Evolutionary conservation across 1,284 basidiomycete species (phyloP).

Genomic region (Cystobasidium sp.): DNA sequence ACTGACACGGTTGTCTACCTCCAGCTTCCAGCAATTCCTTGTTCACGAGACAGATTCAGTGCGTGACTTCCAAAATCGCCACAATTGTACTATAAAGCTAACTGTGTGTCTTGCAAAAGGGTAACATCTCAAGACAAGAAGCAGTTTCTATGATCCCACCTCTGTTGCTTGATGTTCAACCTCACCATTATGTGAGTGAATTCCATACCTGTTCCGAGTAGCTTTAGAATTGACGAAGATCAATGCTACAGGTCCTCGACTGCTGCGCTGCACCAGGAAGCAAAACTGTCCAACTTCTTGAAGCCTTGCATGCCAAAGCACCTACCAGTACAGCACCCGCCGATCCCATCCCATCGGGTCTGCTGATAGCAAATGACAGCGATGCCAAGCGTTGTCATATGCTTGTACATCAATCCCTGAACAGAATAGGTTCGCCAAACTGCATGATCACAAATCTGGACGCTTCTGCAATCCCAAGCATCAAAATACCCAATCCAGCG

Average conservation of each 20-base stretch:
- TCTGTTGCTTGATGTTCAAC: constrained; percentile 89
- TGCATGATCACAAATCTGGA: constrained; percentile 96
- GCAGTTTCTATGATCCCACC: constrained; percentile 99
- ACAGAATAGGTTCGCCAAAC: constrained; percentile 87
- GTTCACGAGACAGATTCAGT: constrained; percentile 98
- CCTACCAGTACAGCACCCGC: constrained; percentile 63
- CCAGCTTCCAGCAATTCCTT: constrained; percentile 86
- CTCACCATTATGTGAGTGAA: constrained; percentile 72
- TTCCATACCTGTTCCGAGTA: constrained; percentile 12
- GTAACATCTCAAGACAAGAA: constrained; percentile 95
- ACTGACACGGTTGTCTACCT: neutral
- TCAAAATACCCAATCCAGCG: constrained; percentile 58
- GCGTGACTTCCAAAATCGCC: constrained; percentile 54
- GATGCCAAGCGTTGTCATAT: constrained; percentile 95
- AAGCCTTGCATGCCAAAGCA: constrained; percentile 72
- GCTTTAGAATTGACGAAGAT: constrained; percentile 8
- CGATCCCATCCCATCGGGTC: constrained; percentile 71
- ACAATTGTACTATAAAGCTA: neutral
- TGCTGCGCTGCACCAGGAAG: constrained; percentile 99
- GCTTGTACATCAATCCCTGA: constrained; percentile 90
- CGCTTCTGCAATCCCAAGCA: constrained; percentile 82
- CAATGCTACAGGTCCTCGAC: constrained; percentile 75
- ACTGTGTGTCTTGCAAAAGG: constrained; percentile 61
- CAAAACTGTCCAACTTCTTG: constrained; percentile 91
- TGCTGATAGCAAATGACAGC: constrained; percentile 86